Evolutionary conservation across 1,284 basidiomycete genomes (phyloP).

Genomic region (Hypsizygus ulmarius): DNA sequence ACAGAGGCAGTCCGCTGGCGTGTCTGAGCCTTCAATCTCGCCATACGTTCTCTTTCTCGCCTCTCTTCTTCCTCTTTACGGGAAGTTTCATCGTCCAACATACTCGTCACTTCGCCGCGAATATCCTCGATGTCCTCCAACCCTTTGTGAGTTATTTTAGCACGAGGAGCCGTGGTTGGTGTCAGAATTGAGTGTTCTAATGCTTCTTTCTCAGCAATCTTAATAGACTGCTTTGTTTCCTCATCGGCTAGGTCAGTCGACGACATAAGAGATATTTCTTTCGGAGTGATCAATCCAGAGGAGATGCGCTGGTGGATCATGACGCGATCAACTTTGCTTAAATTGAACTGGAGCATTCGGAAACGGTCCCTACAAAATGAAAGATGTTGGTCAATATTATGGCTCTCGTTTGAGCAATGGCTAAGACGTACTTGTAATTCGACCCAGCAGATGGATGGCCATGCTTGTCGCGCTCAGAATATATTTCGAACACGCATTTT

Average conservation of each 20-base stretch:
- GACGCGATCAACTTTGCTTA: conserved; percentile 72
- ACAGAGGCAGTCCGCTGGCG: conserved; percentile 45
- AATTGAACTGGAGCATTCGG: conserved; percentile 78
- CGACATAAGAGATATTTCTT: conserved; percentile 77
- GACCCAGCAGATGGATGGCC: conserved; percentile 63
- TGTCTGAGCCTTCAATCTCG: conserved; percentile 48
- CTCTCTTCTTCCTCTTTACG: conserved; percentile 62
- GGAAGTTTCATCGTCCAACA: conserved; percentile 54
- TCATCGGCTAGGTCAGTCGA: conserved; percentile 84
- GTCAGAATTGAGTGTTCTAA: conserved; percentile 80
- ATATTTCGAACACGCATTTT: conserved; percentile 65
- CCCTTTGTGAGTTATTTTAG: conserved; percentile 89
- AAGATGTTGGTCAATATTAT: conserved; percentile 15
- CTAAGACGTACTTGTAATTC: conserved; percentile 72
- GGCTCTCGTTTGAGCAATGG: conserved; percentile 1
- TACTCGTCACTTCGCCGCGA: conserved; percentile 47
- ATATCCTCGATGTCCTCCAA: conserved; percentile 81
- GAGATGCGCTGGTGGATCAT: conserved; percentile 74
- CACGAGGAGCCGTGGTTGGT: conserved; percentile 67
- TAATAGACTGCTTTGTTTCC: conserved; percentile 76
- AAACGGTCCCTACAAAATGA: conserved; percentile 66
- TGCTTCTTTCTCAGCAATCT: conserved; percentile 74
- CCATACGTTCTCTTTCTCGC: conserved; percentile 60
- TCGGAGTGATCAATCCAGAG: conserved; percentile 58
- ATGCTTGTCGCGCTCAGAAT: conserved; percentile 73